phyloP scores from a whole-genome alignment of 2,329 filamentous ascomycete species.

The Aspergillus uvarum region DNA sequence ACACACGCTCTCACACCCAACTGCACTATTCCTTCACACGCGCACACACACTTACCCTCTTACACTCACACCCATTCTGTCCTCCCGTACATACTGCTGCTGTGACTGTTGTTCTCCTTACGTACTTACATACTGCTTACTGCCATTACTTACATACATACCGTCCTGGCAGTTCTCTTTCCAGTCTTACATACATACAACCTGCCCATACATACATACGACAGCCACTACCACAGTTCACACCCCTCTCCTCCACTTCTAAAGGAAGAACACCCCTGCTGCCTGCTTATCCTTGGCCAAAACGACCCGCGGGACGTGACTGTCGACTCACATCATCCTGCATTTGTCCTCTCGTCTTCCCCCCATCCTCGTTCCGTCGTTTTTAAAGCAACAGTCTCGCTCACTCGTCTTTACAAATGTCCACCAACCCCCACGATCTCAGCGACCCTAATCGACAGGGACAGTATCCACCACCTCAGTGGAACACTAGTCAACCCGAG shows the following conservation, averaged over 20 bases:
- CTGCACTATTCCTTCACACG: slow-evolving; percentile 3
- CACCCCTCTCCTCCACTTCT: background rate
- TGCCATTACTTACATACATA: slow-evolving; percentile 15
- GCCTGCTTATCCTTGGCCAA: slow-evolving; percentile 15
- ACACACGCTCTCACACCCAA: background rate
- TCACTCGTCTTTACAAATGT: slow-evolving; percentile 37
- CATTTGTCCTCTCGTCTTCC: slow-evolving; percentile 24
- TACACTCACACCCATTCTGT: background rate
- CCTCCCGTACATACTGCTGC: background rate
- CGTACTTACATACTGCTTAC: slow-evolving; percentile 13
- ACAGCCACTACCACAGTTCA: slow-evolving; percentile 5
- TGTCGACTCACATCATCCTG: slow-evolving; percentile 33
- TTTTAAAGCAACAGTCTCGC: slow-evolving; percentile 26
- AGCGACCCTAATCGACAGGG: slow-evolving; percentile 47
- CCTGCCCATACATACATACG: background rate
- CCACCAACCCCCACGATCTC: slow-evolving; percentile 42
- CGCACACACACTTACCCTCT: background rate
- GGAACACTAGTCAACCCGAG: slow-evolving; percentile 41
- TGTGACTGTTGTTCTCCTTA: background rate
- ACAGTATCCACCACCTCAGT: slow-evolving; percentile 47
- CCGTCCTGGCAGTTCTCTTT: slow-evolving; percentile 4
- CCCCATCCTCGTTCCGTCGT: slow-evolving; percentile 23
- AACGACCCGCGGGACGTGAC: slow-evolving; percentile 22
- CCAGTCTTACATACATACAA: slow-evolving; percentile 10
- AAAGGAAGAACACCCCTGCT: slow-evolving; percentile 16